phyloP scores from a whole-genome alignment of 2,329 filamentous ascomycete species.

The Colletotrichum kahawae region DNA sequence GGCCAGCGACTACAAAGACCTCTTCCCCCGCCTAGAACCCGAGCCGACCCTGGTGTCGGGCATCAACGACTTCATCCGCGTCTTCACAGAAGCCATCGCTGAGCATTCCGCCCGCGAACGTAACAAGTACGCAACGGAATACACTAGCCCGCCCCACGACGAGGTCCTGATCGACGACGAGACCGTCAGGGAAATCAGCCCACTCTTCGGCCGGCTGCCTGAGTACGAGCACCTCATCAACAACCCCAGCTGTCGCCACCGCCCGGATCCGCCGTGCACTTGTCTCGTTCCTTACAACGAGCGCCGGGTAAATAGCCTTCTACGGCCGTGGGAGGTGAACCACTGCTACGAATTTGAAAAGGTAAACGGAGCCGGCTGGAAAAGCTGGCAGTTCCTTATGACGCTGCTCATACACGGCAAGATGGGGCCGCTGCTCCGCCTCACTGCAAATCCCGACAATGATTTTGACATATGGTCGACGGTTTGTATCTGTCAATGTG shows the following conservation, averaged over 20 bases:
- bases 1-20: neutral
- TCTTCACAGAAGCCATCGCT: neutral
- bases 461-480: neutral
- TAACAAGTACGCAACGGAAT: neutral
- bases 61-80: constrained; percentile 18
- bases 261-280: neutral
- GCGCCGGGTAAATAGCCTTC: neutral
- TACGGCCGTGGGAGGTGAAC: neutral
- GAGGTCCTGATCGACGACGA: neutral
- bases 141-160: neutral
- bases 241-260: neutral
- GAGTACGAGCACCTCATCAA: neutral
- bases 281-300: neutral
- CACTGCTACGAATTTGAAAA: neutral
- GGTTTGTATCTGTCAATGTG: neutral
- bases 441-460: constrained; percentile 17
- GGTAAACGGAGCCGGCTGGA: neutral
- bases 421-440: constrained; percentile 25
- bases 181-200: neutral
- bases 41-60: constrained; percentile 10
- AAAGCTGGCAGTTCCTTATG: constrained; percentile 27
- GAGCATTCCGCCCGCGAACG: neutral
- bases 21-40: constrained; percentile 5
- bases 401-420: constrained; percentile 28
- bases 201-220: neutral